phyloP scores from a whole-genome alignment of 208 protist species.

The Balamuthia mandrillaris region DNA sequence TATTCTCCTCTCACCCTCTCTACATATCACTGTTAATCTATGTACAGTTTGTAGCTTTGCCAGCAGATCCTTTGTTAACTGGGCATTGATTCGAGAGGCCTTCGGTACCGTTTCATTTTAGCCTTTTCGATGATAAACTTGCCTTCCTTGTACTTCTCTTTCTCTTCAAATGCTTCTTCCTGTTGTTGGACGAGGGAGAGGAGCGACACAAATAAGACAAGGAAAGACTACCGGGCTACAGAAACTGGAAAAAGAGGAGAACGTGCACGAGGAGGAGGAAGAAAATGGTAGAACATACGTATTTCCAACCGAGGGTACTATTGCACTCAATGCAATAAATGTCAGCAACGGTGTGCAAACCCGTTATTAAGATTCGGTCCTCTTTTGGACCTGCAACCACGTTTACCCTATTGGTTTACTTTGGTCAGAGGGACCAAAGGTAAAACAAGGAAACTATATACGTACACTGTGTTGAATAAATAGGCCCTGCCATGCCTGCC shows the following conservation, averaged over 20 bases:
- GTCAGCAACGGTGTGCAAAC: conserved; percentile 53
- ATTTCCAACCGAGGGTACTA: conserved; percentile 53
- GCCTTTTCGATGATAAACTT: conserved; percentile 60
- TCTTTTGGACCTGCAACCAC: conserved; percentile 24
- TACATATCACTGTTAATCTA: too few species aligned
- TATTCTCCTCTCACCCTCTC: too few species aligned
- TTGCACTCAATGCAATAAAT: conserved; percentile 50
- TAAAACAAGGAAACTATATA: not conserved
- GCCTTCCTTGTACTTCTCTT: conserved; percentile 57
- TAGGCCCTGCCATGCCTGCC: conserved; percentile 44
- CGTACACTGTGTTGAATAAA: conserved; percentile 40
- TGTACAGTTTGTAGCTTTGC: too few species aligned
- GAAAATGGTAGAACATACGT: conserved; percentile 41
- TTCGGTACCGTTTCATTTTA: conserved; percentile 43
- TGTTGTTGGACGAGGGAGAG: too few species aligned
- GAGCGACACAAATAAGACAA: not conserved
- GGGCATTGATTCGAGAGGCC: too few species aligned
- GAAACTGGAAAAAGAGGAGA: not conserved
- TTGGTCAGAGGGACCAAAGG: not conserved
- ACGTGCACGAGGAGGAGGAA: not conserved
- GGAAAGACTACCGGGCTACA: not conserved
- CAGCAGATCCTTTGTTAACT: too few species aligned
- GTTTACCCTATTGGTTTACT: conserved; percentile 37
- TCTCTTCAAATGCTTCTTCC: conserved; percentile 50
- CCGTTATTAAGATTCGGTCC: conserved; percentile 47